Base-by-base conservation (phyloP, 2,329 filamentous ascomycete genomes). In the Colletotrichum limetticola region DNA sequence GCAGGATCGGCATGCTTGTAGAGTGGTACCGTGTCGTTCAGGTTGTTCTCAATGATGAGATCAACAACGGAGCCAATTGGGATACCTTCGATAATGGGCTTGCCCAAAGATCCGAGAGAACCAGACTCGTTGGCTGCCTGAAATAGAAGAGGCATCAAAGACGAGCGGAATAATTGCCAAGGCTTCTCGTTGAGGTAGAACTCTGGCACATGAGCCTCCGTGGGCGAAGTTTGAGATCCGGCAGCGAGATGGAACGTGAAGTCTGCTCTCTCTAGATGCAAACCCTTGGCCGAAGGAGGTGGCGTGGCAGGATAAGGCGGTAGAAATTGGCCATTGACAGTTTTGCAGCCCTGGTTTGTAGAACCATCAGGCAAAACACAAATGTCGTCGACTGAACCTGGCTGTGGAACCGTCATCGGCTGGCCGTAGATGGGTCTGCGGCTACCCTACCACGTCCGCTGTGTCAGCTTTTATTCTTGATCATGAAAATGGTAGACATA, bases 1-100 rank as follows among this genome's bases (percentile, higher is more conserved):
- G 75, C 68, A 4, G 77, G 71, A 5, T 74, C 72, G 1, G 72
- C 75, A 57, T 77, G 77, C 69, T 77, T 78, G 62, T 78, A 78
- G 8, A 78, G 32, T 28, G 71, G 71, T 1, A 71, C 58, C 3
- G 71, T 74, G 14, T 74, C 71, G 1, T 74, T 71, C 4, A 71
- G 52, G 9, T 53, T 30, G 16, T 74, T 71, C 30, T 74, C 62
- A 11, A 74, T 71, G 6, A 74, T 66, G 14, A 74, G 46, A 30
- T 74, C 74, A 12, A 77, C 71, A 4, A 78, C 74, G 6, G 70
- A 73, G 4, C 75, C 75, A 6, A 66, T 12, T 4, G 67, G 68
- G 0, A 71, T 62, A 4, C 52, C 32, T 2, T 71, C 30, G 7
- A 71, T 66, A 30, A 73, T 22, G 4, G 71, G 71, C 67, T 71